Percentiles rank a stretch among this genome's conserved stretches.
These are phyloP conservation scores for Zygnema circumcarinatum DNA, from an alignment of 139 green algal species.

Conservation along the genomic window DNA sequence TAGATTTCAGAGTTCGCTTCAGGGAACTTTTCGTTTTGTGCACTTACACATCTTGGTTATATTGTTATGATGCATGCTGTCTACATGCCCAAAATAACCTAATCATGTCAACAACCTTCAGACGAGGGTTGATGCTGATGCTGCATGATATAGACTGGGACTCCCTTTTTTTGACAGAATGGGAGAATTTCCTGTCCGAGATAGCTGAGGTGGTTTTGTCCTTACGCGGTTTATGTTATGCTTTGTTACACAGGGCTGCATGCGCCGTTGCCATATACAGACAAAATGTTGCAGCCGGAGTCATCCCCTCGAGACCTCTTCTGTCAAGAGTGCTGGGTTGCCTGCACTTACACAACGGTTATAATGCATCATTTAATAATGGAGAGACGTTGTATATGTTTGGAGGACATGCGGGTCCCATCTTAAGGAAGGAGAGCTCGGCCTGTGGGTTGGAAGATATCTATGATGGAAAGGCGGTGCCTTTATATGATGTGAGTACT, in stretches of 20 bases:
- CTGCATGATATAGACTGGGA: too few species aligned
- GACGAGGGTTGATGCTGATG: too few species aligned
- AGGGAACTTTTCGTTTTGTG: too few species aligned
- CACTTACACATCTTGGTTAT: too few species aligned
- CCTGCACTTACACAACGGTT: slow-evolving; percentile 1
- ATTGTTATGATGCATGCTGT: too few species aligned
- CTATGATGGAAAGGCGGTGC: background rate
- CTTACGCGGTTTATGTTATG: too few species aligned
- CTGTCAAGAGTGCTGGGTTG: slow-evolving; percentile 47
- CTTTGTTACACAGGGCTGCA: slow-evolving; percentile 25
- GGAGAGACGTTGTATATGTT: background rate
- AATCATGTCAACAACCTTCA: too few species aligned
- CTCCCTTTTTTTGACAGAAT: too few species aligned
- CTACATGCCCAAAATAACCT: too few species aligned
- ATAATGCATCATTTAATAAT: background rate
- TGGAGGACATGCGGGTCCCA: background rate
- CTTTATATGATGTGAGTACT: background rate
- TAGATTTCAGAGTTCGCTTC: too few species aligned
- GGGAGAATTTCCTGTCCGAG: too few species aligned
- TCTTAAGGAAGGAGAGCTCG: background rate
- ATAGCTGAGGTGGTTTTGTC: too few species aligned
- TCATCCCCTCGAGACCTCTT: slow-evolving; percentile 14
- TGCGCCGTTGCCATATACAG: slow-evolving; percentile 46
- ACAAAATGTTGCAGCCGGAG: slow-evolving; percentile 35
- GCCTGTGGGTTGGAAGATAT: background rate